Conservation (phyloP, 1,284 basidiomycete species). For the Sanghuangporus weigelae region DNA sequence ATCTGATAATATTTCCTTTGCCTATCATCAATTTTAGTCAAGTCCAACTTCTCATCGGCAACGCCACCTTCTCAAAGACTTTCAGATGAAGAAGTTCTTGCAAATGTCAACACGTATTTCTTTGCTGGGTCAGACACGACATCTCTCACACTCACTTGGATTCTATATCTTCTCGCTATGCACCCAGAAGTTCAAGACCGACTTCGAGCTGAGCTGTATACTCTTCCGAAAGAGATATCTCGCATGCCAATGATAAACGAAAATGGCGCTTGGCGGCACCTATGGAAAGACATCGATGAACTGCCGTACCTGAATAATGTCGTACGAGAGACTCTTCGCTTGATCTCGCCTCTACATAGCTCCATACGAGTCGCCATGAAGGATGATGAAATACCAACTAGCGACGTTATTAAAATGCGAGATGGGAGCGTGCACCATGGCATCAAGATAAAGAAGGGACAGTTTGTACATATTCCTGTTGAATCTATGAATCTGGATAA, state of each 20-base stretch:
- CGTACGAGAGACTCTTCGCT: constrained; percentile 63
- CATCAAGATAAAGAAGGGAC: constrained; percentile 56
- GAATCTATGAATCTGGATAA: constrained; percentile 76
- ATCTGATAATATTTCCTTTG: neutral
- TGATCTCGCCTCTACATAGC: constrained; percentile 78
- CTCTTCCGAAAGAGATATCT: constrained; percentile 33
- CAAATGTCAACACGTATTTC: constrained; percentile 26
- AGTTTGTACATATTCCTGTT: constrained; percentile 67
- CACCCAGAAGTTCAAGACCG: constrained; percentile 58
- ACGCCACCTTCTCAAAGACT: constrained; percentile 63
- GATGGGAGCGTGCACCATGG: constrained; percentile 42
- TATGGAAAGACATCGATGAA: constrained; percentile 51
- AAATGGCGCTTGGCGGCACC: constrained; percentile 9
- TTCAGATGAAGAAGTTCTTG: constrained; percentile 52
- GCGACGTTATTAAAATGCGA: constrained; percentile 52
- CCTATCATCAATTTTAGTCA: constrained; percentile 42
- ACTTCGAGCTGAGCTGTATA: constrained; percentile 56
- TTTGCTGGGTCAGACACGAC: constrained; percentile 52
- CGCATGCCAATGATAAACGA: constrained; percentile 38
- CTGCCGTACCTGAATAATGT: constrained; percentile 78
- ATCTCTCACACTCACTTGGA: constrained; percentile 75
- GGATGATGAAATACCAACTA: constrained; percentile 71
- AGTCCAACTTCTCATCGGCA: constrained; percentile 63
- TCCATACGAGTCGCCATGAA: constrained; percentile 68
- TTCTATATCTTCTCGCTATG: constrained; percentile 61